Evolutionary conservation across 2,329 filamentous ascomycete genomes (phyloP).

Genomic region (Calonectria multiphialidica): DNA sequence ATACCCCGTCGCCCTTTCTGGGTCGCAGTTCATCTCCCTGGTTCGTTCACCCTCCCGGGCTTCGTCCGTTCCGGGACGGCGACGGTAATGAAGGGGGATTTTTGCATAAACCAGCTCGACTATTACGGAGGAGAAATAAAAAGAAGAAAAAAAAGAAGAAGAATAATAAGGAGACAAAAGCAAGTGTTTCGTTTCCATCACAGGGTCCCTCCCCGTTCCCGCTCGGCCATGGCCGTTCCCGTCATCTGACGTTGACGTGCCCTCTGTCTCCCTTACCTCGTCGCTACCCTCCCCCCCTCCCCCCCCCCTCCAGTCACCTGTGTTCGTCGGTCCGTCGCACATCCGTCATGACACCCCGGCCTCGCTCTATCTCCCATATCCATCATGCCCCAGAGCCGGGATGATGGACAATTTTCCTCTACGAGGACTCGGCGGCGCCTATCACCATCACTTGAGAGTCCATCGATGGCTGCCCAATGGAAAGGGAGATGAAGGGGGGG

Average conservation of each 20-base stretch:
- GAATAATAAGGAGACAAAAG: no score
- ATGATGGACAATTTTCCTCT: slow-evolving; percentile 23
- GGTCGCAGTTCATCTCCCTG: background rate
- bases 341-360: slow-evolving; percentile 5
- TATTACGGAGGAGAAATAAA: background rate
- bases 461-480: slow-evolving; percentile 28
- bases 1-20: background rate
- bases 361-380: background rate
- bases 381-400: background rate
- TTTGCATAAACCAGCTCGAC: background rate
- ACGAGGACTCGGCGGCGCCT: slow-evolving; percentile 36
- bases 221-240: slow-evolving; percentile 14
- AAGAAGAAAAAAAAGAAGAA: background rate
- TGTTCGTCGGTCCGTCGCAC: background rate
- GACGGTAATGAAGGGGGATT: background rate
- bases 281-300: background rate
- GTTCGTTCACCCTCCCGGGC: background rate
- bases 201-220: background rate
- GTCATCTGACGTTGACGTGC: slow-evolving; percentile 8
- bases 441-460: slow-evolving; percentile 34
- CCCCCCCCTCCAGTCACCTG: background rate
- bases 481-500: slow-evolving; percentile 29
- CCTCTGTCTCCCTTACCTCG: background rate
- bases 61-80: background rate
- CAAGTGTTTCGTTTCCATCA: slow-evolving; percentile 19